Percentiles rank a stretch among this genome's conserved stretches.
These are phyloP conservation scores for Mycena polygramma DNA, from an alignment of 768 basidiomycete genomes.

Conservation along the genomic window DNA sequence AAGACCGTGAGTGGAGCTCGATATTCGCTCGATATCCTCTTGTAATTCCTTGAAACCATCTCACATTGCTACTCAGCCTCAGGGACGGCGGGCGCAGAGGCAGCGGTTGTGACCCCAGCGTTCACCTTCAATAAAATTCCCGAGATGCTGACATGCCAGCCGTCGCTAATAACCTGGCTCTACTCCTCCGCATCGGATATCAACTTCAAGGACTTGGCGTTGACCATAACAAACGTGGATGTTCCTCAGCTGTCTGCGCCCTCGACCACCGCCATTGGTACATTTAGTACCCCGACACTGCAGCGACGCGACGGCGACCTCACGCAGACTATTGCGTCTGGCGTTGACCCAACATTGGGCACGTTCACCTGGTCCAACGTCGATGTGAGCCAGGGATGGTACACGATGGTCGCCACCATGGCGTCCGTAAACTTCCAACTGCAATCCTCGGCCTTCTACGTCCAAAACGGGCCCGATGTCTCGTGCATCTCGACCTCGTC, in stretches of 20 bases:
- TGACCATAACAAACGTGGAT: slow-evolving; percentile 27
- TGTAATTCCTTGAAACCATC: slow-evolving; percentile 11
- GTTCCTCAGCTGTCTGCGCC: slow-evolving; percentile 18
- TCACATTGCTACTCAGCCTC: slow-evolving; percentile 26
- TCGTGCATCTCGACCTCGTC: slow-evolving; percentile 47
- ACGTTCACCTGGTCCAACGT: slow-evolving; percentile 61
- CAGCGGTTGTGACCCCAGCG: slow-evolving; percentile 7
- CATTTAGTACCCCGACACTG: not conserved
- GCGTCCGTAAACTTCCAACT: slow-evolving; percentile 34
- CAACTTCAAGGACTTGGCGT: not conserved
- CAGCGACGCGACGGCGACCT: slow-evolving; percentile 5
- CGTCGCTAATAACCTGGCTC: slow-evolving; percentile 45
- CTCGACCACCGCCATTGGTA: not conserved
- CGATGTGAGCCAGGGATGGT: slow-evolving; percentile 63
- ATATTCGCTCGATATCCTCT: not conserved
- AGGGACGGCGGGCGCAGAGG: not conserved
- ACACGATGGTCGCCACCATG: slow-evolving; percentile 51
- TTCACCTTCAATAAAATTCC: slow-evolving; percentile 43
- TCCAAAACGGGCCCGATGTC: slow-evolving; percentile 47
- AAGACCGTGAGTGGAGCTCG: slow-evolving; percentile 27
- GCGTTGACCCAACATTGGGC: slow-evolving; percentile 41
- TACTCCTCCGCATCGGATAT: slow-evolving; percentile 21
- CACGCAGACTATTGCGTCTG: not conserved
- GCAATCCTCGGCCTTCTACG: slow-evolving; percentile 47
- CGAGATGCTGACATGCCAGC: slow-evolving; percentile 51